Evolutionary conservation across 164 flowering plant genomes (phyloP).

Genomic region (Sextonia rubra): DNA sequence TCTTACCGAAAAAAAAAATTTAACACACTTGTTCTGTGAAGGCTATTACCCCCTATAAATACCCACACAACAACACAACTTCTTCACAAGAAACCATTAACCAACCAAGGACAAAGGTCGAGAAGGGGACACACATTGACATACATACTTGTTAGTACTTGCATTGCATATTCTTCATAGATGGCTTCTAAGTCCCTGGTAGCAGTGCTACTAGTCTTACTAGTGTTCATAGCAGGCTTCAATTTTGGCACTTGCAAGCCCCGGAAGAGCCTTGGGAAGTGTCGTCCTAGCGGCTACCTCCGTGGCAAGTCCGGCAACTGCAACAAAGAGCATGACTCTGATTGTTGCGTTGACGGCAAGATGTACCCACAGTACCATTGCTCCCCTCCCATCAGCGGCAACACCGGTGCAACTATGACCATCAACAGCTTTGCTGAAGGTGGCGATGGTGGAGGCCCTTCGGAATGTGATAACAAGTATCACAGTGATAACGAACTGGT

Average conservation of each 20-base stretch:
- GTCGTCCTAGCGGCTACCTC: slow-evolving; percentile 1
- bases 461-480: slow-evolving; percentile 22
- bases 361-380: slow-evolving; percentile 14
- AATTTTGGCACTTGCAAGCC: background rate
- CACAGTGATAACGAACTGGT: slow-evolving; percentile 5
- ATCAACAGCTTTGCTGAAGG: slow-evolving; percentile 21
- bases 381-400: slow-evolving; percentile 18
- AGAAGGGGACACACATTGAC: no score
- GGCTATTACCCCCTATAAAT: no score
- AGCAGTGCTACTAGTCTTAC: background rate
- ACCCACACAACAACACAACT: no score
- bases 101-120: no score
- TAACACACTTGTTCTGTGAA: no score
- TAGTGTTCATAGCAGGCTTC: background rate
- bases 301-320: slow-evolving; percentile 2
- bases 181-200: background rate
- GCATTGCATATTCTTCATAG: no score
- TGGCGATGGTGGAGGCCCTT: slow-evolving; percentile 25
- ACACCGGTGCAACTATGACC: slow-evolving; percentile 17
- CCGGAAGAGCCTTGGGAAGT: background rate
- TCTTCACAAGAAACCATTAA: no score
- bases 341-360: slow-evolving; percentile 18
- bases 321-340: slow-evolving; percentile 5
- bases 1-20: no score
- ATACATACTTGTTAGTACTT: no score